Percentiles rank a stretch among this genome's conserved stretches.
Conservation (phyloP, 768 basidiomycete species). For the Tulasnella sp. region DNA sequence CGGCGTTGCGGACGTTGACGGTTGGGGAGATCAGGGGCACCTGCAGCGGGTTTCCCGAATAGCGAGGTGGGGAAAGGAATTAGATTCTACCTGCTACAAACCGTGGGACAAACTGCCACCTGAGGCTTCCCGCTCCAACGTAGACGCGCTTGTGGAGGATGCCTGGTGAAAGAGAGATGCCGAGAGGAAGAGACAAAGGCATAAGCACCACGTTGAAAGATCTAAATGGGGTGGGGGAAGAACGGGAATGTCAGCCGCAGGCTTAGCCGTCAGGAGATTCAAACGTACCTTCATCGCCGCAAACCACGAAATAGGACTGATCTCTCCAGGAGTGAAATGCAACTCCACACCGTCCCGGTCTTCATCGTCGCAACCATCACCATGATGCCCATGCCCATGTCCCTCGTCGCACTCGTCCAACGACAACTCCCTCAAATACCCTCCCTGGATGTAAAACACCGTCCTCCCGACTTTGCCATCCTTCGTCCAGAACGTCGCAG, state of each 20-base stretch:
- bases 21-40: too few relatives aligned
- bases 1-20: background rate
- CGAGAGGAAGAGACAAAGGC: background rate
- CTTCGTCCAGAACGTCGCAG: slow-evolving; percentile 8
- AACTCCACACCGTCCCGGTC: slow-evolving; percentile 13
- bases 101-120: too few relatives aligned
- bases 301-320: background rate
- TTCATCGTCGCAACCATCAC: background rate
- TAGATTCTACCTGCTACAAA: too few relatives aligned
- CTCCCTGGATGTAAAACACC: background rate
- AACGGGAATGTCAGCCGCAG: too few relatives aligned
- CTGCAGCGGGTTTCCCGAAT: too few relatives aligned
- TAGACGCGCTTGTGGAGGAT: slow-evolving; percentile 10
- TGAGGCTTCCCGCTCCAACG: too few relatives aligned
- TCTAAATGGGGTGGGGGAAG: too few relatives aligned
- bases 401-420: background rate
- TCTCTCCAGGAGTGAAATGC: background rate
- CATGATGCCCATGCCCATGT: background rate
- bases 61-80: too few relatives aligned
- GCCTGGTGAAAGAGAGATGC: background rate
- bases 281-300: background rate
- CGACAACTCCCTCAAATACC: slow-evolving; percentile 16
- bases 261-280: too few relatives aligned
- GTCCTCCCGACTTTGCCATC: background rate
- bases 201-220: too few relatives aligned